Conservation (phyloP, 148 eudicot genomes). For the Hydrangea macrophylla region DNA sequence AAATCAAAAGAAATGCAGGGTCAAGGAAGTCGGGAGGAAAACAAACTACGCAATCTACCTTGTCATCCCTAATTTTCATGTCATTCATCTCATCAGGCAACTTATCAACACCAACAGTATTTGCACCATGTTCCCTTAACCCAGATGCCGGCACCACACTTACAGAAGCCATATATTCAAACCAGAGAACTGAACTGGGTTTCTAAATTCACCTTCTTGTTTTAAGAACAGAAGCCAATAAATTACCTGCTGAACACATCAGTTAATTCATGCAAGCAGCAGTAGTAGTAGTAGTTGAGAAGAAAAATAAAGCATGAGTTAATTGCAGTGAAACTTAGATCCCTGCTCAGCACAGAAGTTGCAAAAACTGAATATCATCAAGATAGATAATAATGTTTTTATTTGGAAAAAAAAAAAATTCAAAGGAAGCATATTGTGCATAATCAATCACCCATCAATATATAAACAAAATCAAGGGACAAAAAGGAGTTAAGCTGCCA, state of each 20-base stretch:
- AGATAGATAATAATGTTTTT: no score
- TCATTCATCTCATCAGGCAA: conserved; percentile 63
- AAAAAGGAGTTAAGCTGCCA: no score
- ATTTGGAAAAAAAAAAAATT: no score
- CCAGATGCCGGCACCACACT: conserved; percentile 44
- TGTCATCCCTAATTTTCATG: conserved; percentile 72
- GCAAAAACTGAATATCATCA: no score
- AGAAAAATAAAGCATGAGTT: neutral
- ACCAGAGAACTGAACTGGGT: neutral
- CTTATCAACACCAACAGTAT: conserved; percentile 39
- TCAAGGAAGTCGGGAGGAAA: neutral
- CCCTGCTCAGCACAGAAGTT: no score
- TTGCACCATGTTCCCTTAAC: conserved; percentile 41
- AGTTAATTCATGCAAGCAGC: neutral
- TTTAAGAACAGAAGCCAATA: neutral
- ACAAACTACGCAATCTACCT: conserved; percentile 27
- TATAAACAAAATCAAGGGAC: no score
- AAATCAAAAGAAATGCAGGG: neutral
- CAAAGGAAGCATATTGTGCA: no score
- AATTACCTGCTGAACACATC: neutral
- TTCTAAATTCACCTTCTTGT: conserved; percentile 3
- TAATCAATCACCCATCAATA: no score
- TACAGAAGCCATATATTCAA: conserved; percentile 45
- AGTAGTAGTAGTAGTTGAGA: neutral
- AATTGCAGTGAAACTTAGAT: neutral